Base-by-base conservation (phyloP, 495 filamentous ascomycete species). In the Aspergillus incahuasiensis region DNA sequence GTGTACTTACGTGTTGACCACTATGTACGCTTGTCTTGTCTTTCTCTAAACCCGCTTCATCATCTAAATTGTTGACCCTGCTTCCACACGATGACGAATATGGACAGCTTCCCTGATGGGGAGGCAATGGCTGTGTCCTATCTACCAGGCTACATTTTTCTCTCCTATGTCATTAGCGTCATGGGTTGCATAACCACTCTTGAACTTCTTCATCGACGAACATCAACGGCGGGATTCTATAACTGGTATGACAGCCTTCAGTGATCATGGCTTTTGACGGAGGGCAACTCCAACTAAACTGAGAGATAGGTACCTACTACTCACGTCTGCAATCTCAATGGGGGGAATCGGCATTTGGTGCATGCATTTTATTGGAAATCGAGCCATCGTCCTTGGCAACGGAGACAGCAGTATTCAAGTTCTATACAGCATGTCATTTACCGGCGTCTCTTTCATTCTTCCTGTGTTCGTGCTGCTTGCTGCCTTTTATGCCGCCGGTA, bases 311-410 rank as follows among this genome's bases (percentile, higher is more conserved):
- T 80, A 87, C 58, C 80, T 92, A 5, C 78, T 95, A 1, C 63
- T 84, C 2, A 83, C 80, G 25, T 85, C 88, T 16, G 83, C 90
- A 2, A 73, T 90, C 6, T 79, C 85, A 6, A 90, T 95, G 86
- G 91, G 90, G 1, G 87, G 87, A 0, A 81, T 94, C 30, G 82
- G 87, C n/a, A 91, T 92, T 54, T 89, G 85, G 85, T 85, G 80
- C 57, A 89, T 89, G 86, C 91, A 95, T 64, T 95, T 85, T 61
- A 86, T 95, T 57, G 90, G 89, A 24, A 94, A 95, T 59, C 79
- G 87, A 18, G 90, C 91, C 5, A 87, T 91, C 34, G 70, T 82
- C 15, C 79, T 96, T 19, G 83, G 76, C 25, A 49, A 84, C 48
- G 86, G 86, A 39, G 70, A 81, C 50, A 51, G 72, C 18, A 65